Evolutionary conservation across 768 basidiomycete genomes (phyloP).

Genomic region (Chalciporus piperatus): DNA sequence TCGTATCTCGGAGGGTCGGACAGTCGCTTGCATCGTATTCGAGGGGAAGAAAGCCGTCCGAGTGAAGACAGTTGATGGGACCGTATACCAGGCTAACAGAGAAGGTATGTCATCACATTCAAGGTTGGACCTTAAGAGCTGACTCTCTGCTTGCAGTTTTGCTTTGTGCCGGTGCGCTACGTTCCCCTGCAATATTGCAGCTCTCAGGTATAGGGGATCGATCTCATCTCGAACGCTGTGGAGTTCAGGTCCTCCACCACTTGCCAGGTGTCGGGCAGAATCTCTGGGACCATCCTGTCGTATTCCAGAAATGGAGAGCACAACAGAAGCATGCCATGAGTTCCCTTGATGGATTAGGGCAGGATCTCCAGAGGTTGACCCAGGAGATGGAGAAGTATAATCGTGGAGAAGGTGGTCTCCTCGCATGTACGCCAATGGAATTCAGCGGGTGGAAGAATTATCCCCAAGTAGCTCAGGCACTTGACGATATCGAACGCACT

Average conservation of each 20-base stretch:
- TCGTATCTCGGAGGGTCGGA: neutral
- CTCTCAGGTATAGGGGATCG: neutral
- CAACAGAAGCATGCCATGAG: neutral
- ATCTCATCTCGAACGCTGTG: neutral
- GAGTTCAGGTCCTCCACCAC: neutral
- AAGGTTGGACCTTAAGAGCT: too few relatives aligned
- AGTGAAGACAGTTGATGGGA: neutral
- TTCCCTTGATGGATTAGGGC: neutral
- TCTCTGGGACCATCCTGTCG: neutral
- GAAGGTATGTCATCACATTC: neutral
- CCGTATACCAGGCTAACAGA: neutral
- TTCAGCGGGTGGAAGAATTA: neutral
- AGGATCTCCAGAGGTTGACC: neutral
- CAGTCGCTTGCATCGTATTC: neutral
- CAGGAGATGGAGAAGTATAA: neutral
- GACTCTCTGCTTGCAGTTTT: neutral
- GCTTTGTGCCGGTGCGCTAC: neutral
- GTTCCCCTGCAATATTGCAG: slow-evolving; percentile 1
- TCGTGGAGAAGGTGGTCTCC: neutral
- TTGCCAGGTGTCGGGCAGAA: neutral
- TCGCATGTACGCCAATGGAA: neutral
- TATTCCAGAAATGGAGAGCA: neutral
- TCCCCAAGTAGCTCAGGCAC: neutral
- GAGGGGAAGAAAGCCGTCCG: neutral
- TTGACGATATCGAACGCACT: neutral